These are phyloP conservation scores for Fraxinus albicans DNA, from an alignment of 305 asterid genomes.

Conservation along the genomic window DNA sequence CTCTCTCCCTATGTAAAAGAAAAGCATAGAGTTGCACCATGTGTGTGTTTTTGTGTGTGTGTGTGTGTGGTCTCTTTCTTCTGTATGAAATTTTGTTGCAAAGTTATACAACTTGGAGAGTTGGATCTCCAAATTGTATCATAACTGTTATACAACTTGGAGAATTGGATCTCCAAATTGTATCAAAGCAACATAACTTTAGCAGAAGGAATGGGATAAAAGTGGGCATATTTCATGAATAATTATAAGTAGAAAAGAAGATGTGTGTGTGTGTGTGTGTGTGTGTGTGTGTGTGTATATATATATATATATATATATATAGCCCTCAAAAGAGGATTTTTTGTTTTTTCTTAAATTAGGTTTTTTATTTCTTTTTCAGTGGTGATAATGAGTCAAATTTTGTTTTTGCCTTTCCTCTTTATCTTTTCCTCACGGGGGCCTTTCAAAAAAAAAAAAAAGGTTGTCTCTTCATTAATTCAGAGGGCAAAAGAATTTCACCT, in stretches of 20 bases:
- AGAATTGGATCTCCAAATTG: not conserved
- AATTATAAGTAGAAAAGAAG: not conserved
- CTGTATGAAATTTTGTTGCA: not conserved
- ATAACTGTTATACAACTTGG: not conserved
- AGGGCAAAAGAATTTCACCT: not conserved
- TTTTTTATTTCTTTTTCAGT: not conserved
- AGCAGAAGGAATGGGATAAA: not conserved
- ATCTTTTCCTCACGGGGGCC: not conserved
- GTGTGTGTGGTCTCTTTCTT: not conserved
- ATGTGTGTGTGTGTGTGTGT: not conserved
- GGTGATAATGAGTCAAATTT: not conserved
- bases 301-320: no score
- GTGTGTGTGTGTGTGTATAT: not conserved
- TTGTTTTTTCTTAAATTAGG: not conserved
- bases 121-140: not conserved
- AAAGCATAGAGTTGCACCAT: not conserved
- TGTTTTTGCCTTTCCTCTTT: not conserved
- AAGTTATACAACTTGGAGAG: not conserved
- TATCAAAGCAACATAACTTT: not conserved
- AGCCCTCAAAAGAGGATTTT: not conserved
- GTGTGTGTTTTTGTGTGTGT: no score
- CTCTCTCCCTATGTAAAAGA: not conserved
- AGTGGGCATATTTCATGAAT: not conserved
- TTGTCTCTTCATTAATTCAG: not conserved
- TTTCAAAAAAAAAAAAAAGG: not conserved